phyloP scores from a whole-genome alignment of 495 filamentous ascomycete species.

The Penicillium odoratum region DNA sequence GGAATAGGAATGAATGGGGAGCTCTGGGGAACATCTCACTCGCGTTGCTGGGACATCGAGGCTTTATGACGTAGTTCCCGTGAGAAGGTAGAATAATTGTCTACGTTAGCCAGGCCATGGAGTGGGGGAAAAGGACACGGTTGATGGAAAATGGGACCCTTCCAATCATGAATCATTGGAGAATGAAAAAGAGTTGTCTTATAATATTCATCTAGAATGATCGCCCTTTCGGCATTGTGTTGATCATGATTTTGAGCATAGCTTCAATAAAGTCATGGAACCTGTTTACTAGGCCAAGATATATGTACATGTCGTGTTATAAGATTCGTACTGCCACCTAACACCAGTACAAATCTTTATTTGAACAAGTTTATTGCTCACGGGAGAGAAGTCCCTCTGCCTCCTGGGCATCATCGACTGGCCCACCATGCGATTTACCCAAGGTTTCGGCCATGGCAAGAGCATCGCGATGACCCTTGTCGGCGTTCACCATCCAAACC shows the following conservation, averaged over 20 bases:
- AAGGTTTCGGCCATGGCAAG: slow-evolving; percentile 62
- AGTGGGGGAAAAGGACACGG: too few species aligned
- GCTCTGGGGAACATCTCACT: too few species aligned
- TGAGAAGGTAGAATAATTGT: too few species aligned
- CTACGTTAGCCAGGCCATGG: too few species aligned
- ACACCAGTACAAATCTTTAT: background rate
- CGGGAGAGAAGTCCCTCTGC: slow-evolving; percentile 34
- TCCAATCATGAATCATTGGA: too few species aligned
- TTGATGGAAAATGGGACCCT: too few species aligned
- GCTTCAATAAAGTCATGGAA: background rate
- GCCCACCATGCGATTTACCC: slow-evolving; percentile 30
- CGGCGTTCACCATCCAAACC: slow-evolving; percentile 77
- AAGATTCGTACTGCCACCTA: background rate
- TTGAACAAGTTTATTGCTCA: slow-evolving; percentile 5
- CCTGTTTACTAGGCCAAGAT: background rate
- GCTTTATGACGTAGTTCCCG: too few species aligned
- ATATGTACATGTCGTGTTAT: background rate
- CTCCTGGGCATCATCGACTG: slow-evolving; percentile 23
- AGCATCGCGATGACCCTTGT: slow-evolving; percentile 72
- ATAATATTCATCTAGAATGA: background rate
- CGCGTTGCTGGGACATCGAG: too few species aligned
- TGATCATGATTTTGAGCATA: background rate
- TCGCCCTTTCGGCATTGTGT: background rate
- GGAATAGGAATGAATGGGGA: too few species aligned
- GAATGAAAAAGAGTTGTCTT: background rate